Conservation (phyloP, 2,329 filamentous ascomycete genomes). For the Trichoderma pleuroti region DNA sequence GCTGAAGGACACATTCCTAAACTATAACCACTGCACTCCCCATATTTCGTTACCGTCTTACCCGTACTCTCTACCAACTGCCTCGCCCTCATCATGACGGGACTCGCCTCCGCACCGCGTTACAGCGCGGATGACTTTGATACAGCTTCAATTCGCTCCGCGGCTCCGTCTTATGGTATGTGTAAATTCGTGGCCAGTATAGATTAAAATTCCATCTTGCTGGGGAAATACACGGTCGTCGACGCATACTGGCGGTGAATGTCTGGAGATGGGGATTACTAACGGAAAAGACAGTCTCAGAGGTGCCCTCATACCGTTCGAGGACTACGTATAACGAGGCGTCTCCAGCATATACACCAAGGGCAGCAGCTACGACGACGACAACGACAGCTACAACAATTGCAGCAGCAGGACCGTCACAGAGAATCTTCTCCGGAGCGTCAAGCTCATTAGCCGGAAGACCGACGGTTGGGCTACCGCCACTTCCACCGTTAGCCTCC, state of each 20-base stretch:
- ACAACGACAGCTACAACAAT: neutral
- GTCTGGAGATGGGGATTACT: neutral
- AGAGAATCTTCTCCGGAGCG: conserved; percentile 19
- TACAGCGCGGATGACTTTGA: conserved; percentile 57
- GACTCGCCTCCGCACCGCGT: conserved; percentile 30
- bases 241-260: neutral
- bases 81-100: conserved; percentile 30
- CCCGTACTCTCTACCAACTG: neutral
- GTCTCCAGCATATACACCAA: conserved; percentile 51
- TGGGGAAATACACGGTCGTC: neutral
- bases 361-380: conserved; percentile 20
- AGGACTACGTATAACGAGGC: conserved; percentile 45
- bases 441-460: conserved; percentile 30
- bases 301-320: conserved; percentile 62
- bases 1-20: neutral
- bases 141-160: conserved; percentile 63
- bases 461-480: conserved; percentile 47
- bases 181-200: conserved; percentile 14
- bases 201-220: neutral
- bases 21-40: neutral
- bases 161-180: conserved; percentile 65
- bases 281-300: conserved; percentile 47
- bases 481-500: conserved; percentile 42
- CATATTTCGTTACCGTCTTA: neutral
- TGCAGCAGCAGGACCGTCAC: neutral